Evolutionary conservation across 73 alveolate species (phyloP), one percentile per base, ranked within the genome.

Genomic region (Tetrahymena elliotti): DNA sequence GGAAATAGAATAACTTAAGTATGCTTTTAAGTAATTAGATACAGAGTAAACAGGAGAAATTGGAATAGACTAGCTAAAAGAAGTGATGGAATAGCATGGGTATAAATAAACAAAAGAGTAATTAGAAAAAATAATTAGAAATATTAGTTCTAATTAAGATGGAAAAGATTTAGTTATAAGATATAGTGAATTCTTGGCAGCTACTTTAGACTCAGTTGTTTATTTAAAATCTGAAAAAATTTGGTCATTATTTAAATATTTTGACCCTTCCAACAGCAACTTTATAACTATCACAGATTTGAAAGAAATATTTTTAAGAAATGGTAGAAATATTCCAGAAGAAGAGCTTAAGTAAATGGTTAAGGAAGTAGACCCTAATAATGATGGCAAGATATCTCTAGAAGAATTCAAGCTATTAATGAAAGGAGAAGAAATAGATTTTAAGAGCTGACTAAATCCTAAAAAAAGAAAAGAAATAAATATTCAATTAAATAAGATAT

Each of bases 141-240:
- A 53, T 82, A 82, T 93, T 20, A n/a, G 47, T 35, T 52, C 84
- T 82, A n/a, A 84, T 84, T 36, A 84, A 33, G 54, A 36, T 33
- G 54, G 54, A 84, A 84, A 84, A 84, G 94, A 84, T n/a, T 84
- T 84, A 38, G 94, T 84, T 15, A 96, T 96, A 38, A 97, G 97
- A 93, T 97, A 96, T 94, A 97, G 97, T 84, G 99, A 97, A 95
- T 97, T 97, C 94, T 38, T 96, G 31, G 99, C 99, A 31, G 97
- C 99, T 5, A 84, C 96, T 20, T 52, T 97, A 53, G 99, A 96
- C 88, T 95, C 96, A 92, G 94, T 96, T 33, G 94, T 95, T 13
- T 97, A 96, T 94, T 92, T 97, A 39, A 93, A 96, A 20, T 96
- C 95, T 93, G 99, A 97, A 92, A 93, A 97, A 94, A 95, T 97